phyloP scores from a whole-genome alignment of 2,329 filamentous ascomycete genomes.

The Cercospora sojina region DNA sequence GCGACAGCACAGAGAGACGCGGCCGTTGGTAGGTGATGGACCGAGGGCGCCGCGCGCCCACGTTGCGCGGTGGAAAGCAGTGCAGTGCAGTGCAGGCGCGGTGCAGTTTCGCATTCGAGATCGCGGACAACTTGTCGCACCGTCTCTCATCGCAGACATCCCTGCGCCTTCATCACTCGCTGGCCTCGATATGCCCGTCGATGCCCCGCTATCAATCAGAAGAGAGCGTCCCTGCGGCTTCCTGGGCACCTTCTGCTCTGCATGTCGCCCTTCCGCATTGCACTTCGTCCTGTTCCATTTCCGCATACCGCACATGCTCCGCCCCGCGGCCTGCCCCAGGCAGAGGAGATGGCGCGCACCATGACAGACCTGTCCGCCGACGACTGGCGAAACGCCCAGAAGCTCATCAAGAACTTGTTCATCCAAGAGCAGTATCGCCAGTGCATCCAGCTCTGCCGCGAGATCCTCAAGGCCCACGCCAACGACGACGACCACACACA shows the following conservation, averaged over 20 bases:
- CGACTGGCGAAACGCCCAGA: constrained; percentile 24
- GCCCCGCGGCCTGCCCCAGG: neutral
- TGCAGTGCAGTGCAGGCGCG: neutral
- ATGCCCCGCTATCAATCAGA: neutral
- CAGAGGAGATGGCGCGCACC: constrained; percentile 1
- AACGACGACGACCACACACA: constrained; percentile 8
- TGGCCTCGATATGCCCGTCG: neutral
- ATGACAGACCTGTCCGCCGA: neutral
- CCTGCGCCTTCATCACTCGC: neutral
- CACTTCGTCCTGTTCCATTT: neutral
- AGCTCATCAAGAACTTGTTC: constrained; percentile 36
- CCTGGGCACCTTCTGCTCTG: neutral
- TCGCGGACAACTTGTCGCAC: neutral
- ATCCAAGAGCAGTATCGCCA: constrained; percentile 33
- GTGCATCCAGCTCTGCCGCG: constrained; percentile 36
- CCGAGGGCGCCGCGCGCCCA: neutral
- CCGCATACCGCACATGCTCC: neutral
- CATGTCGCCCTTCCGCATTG: neutral
- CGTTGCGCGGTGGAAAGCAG: neutral
- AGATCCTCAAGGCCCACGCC: constrained; percentile 24
- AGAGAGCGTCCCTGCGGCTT: neutral
- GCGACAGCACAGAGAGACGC: neutral
- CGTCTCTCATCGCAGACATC: neutral
- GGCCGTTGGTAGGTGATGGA: neutral
- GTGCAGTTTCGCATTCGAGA: neutral